phyloP scores from a whole-genome alignment of 768 basidiomycete genomes.

The Daedaleopsis nitida region DNA sequence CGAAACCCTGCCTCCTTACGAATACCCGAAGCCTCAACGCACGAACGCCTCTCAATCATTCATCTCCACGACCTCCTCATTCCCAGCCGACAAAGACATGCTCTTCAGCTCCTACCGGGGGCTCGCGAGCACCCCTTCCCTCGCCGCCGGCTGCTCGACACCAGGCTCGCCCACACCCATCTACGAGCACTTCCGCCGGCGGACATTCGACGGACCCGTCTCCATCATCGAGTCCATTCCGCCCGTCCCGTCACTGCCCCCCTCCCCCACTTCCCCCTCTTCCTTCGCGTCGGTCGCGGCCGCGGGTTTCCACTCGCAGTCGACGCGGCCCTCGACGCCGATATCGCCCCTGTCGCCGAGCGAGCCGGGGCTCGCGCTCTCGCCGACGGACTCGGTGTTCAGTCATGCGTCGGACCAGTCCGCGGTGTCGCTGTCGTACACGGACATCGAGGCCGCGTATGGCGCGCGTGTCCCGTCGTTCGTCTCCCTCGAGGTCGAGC shows the following conservation, averaged over 20 bases:
- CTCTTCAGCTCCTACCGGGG: neutral
- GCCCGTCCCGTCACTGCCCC: neutral
- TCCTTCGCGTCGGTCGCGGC: neutral
- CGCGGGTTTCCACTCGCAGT: neutral
- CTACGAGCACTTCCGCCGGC: conserved; percentile 7
- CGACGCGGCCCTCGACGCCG: neutral
- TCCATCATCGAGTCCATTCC: neutral
- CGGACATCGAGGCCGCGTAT: conserved; percentile 10
- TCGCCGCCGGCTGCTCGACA: neutral
- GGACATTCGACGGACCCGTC: neutral
- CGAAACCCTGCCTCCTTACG: neutral
- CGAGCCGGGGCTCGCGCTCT: neutral
- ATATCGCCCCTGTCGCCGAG: neutral
- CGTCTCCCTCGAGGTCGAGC: conserved; percentile 4
- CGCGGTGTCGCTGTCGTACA: conserved; percentile 8
- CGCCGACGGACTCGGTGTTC: conserved; percentile 8
- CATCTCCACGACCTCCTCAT: neutral
- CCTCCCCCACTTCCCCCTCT: neutral
- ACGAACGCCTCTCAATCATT: neutral
- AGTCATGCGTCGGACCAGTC: conserved; percentile 7
- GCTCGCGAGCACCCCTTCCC: conserved; percentile 1
- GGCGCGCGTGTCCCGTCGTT: conserved; percentile 10
- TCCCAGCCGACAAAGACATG: conserved; percentile 5
- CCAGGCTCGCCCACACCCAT: conserved; percentile 6
- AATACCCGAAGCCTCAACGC: neutral